Percentiles rank a stretch among this genome's conserved stretches.
phyloP scores from a whole-genome alignment of 495 filamentous ascomycete species.

The Penicillium longicatenatum region DNA sequence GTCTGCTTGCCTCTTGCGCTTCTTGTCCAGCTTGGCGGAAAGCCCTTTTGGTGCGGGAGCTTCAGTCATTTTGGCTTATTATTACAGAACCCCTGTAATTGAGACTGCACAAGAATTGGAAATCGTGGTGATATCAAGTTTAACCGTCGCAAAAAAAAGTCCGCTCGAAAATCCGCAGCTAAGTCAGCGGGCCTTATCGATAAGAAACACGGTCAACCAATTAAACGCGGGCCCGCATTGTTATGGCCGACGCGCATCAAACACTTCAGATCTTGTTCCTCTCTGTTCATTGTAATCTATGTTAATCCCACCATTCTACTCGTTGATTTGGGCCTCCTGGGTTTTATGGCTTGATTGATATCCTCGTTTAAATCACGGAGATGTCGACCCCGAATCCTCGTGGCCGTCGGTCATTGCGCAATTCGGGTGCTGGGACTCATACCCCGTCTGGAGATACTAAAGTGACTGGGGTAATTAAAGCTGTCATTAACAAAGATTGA shows the following conservation, averaged over 20 bases:
- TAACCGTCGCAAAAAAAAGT: constrained; percentile 21
- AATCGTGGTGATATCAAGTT: background rate
- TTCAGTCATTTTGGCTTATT: constrained; percentile 23
- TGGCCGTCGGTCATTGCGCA: constrained; percentile 34
- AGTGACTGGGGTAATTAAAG: constrained; percentile 32
- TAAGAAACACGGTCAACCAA: constrained; percentile 24
- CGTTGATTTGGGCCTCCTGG: background rate
- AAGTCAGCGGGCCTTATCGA: constrained; percentile 42
- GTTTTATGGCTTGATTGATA: background rate
- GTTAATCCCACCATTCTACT: background rate
- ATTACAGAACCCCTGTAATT: background rate
- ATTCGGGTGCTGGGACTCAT: constrained; percentile 23
- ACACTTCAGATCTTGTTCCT: background rate
- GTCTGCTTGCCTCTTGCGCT: constrained; percentile 55
- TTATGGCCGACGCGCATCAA: constrained; percentile 28
- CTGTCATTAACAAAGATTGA: background rate
- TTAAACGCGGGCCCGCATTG: constrained; percentile 23
- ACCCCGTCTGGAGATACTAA: constrained; percentile 38
- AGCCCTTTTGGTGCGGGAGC: constrained; percentile 27
- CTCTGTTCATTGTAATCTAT: background rate
- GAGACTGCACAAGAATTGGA: background rate
- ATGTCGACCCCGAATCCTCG: constrained; percentile 46
- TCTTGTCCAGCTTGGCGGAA: constrained; percentile 45
- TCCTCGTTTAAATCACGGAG: background rate
- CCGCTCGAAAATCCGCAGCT: constrained; percentile 18